Conservation (phyloP, 768 basidiomycete genomes). For the Sarcomyxa edulis region DNA sequence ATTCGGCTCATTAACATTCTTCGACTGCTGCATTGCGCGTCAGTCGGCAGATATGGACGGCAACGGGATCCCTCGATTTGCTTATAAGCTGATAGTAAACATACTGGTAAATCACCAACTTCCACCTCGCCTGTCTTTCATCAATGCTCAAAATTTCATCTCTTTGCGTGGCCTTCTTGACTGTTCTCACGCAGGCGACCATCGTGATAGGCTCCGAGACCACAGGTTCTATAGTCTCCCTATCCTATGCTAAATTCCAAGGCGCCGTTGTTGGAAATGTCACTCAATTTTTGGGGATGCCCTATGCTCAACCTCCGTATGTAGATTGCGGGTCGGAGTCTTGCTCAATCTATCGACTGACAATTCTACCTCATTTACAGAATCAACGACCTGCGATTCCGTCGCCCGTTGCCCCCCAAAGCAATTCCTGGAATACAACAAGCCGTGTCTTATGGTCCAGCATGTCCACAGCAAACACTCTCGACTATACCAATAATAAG, state of each 20-base stretch:
- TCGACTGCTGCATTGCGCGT: too few species aligned
- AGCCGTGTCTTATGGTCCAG: slow-evolving; percentile 35
- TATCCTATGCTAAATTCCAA: slow-evolving; percentile 22
- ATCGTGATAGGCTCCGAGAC: slow-evolving; percentile 24
- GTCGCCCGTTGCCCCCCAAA: slow-evolving; percentile 31
- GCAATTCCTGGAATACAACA: slow-evolving; percentile 28
- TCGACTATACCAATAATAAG: too few species aligned
- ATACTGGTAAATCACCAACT: too few species aligned
- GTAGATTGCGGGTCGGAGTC: slow-evolving; percentile 5
- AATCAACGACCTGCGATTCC: slow-evolving; percentile 33
- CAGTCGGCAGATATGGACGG: too few species aligned
- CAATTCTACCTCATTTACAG: slow-evolving; percentile 12
- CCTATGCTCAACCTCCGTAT: slow-evolving; percentile 33
- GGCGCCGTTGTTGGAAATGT: slow-evolving; percentile 16
- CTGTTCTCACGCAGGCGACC: too few species aligned
- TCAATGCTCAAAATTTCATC: too few species aligned
- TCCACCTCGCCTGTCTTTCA: too few species aligned
- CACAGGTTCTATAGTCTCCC: slow-evolving; percentile 19
- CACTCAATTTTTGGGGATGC: slow-evolving; percentile 30
- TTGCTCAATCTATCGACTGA: not conserved
- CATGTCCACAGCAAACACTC: slow-evolving; percentile 43
- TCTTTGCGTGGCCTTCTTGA: too few species aligned
- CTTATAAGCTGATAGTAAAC: too few species aligned
- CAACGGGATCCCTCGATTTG: too few species aligned
- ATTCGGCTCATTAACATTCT: too few species aligned